Percentiles rank a stretch among this genome's conserved stretches.
These are phyloP conservation scores for Trichoderma parareesei DNA, from an alignment of 495 filamentous ascomycete genomes.

Conservation along the genomic window DNA sequence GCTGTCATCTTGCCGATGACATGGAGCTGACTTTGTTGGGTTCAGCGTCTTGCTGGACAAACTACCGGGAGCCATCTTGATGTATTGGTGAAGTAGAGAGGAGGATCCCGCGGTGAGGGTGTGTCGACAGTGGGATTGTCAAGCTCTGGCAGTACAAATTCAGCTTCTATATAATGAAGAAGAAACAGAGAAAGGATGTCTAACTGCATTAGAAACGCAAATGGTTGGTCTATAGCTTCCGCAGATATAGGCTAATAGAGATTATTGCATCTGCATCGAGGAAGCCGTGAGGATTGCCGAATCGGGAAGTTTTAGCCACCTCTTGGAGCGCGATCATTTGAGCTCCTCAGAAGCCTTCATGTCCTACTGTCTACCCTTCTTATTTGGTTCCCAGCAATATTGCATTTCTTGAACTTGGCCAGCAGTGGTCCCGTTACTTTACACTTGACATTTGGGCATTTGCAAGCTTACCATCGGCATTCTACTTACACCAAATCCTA, in stretches of 20 bases:
- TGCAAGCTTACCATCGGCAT: too few species aligned
- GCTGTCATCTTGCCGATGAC: not conserved
- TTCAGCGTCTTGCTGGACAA: not conserved
- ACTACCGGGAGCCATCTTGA: not conserved
- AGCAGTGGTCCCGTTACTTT: too few species aligned
- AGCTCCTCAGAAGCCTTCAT: not conserved
- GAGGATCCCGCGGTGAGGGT: too few species aligned
- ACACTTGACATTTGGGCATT: too few species aligned
- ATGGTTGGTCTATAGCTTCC: not conserved
- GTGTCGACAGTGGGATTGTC: not conserved
- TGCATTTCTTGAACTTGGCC: too few species aligned
- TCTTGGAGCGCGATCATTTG: not conserved
- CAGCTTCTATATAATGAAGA: too few species aligned
- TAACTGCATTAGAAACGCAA: too few species aligned
- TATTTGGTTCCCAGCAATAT: too few species aligned
- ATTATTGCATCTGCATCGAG: not conserved
- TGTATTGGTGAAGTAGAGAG: not conserved
- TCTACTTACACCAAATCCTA: not conserved
- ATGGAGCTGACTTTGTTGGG: not conserved
- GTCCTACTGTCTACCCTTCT: too few species aligned
- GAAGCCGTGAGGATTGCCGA: not conserved
- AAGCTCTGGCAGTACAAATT: too few species aligned
- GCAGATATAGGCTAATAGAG: not conserved
- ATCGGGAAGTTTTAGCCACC: slow-evolving; percentile 4
- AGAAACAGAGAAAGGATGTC: too few species aligned